Evolutionary conservation across 768 basidiomycete species (phyloP), one percentile per base, ranked within the genome.

Genomic region (Boletus coccyginus): DNA sequence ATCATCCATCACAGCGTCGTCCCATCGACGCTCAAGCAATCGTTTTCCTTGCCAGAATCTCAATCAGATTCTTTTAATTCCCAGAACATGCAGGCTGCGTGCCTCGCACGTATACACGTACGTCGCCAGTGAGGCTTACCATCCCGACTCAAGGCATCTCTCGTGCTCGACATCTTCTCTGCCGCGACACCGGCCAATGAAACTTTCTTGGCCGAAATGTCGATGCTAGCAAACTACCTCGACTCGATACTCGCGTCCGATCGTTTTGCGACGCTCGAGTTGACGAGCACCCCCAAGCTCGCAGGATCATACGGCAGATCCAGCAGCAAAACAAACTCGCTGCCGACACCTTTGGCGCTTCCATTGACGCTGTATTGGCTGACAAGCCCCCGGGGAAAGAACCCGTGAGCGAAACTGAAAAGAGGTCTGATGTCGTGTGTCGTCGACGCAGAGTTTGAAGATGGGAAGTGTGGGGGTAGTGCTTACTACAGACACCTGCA

Each of bases 101-200:
- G 90, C 90, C 8, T 61, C 72, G 11, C 78, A 83, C 50, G 73
- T 74, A 2, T 90, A 86, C 65, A 68, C 81, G 19, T 76, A 80
- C 27, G 70, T 90, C 36, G 81, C 76, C 62, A 73, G 78, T 7
- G 66, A 73, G 39, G 69, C 69, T 29, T 71, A n/a, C 70, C 27
- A 56, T 70, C 47, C 66, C 72, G 10, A 60, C 66, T 17, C 51
- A 73, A 53, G 65, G 65, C 49, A 43, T 67, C 53, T 69, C 70
- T 50, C 73, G 67, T 73, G 42, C 71, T 79, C 56, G 76, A 78
- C 61, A 62, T 71, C 38, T 79, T 80, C 66, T 75, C 70, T 40
- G 67, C 71, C 13, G 70, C 78, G 2, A 73, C 77, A 19, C 63
- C 74, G 5, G 70, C 70, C n/a, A 69, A 73, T 16, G 69, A 74